These are phyloP conservation scores for Hypholoma fasciculare DNA, from an alignment of 768 basidiomycete species.

Conservation along the genomic window DNA sequence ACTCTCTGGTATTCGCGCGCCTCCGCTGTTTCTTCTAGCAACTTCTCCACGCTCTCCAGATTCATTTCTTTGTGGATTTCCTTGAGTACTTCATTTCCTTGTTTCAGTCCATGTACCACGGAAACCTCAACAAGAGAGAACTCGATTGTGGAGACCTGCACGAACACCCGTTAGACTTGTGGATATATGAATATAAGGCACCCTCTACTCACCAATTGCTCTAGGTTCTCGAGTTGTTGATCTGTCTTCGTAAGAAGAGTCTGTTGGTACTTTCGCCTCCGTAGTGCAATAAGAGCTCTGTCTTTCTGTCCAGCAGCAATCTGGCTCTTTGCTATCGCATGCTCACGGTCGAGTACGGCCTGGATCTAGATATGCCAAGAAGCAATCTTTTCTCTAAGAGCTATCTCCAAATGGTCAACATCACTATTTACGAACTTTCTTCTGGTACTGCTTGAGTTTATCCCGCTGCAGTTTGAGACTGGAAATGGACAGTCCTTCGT, in stretches of 20 bases:
- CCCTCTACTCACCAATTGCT: constrained; percentile 64
- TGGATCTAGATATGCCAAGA: constrained; percentile 64
- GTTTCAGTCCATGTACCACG: constrained; percentile 88
- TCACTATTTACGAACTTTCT: constrained; percentile 55
- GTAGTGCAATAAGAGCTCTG: constrained; percentile 82
- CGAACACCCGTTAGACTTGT: background rate
- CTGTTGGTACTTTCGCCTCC: constrained; percentile 94
- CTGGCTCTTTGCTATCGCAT: constrained; percentile 84
- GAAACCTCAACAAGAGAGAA: constrained; percentile 94
- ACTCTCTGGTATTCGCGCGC: constrained; percentile 91
- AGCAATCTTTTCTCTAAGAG: background rate
- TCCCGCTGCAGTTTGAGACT: constrained; percentile 97
- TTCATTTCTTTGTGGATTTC: constrained; percentile 95
- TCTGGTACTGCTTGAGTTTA: constrained; percentile 94
- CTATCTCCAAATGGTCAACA: background rate
- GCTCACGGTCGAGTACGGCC: constrained; percentile 81
- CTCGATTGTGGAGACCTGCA: constrained; percentile 92
- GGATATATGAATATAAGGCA: background rate
- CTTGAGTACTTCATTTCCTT: constrained; percentile 91
- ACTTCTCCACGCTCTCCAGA: constrained; percentile 87
- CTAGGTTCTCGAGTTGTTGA: constrained; percentile 82
- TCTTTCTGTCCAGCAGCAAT: constrained; percentile 83
- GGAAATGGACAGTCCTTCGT: constrained; percentile 9
- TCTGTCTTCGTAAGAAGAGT: constrained; percentile 86
- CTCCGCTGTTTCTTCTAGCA: constrained; percentile 91